Evolutionary conservation across 495 filamentous ascomycete species (phyloP).

Genomic region (Podospora didyma): DNA sequence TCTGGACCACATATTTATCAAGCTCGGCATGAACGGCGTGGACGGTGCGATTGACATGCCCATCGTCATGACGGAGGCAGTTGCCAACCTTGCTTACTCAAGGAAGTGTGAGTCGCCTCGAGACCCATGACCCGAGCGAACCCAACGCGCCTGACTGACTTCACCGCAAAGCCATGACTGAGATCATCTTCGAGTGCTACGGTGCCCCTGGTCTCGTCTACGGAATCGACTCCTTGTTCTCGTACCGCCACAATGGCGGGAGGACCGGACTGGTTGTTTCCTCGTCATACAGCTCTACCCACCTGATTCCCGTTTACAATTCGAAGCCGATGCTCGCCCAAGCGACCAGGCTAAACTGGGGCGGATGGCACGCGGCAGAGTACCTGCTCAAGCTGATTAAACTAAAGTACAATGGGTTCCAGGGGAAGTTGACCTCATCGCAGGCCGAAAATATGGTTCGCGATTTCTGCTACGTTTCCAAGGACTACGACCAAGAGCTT

Average conservation of each 20-base stretch:
- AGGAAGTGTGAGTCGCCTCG: constrained; percentile 62
- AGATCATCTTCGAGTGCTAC: constrained; percentile 95
- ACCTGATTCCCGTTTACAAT: constrained; percentile 90
- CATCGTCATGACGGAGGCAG: constrained; percentile 92
- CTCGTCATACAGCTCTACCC: constrained; percentile 87
- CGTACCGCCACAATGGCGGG: constrained; percentile 87
- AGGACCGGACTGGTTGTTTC: constrained; percentile 86
- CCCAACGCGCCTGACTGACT: neutral
- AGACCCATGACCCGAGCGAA: too few species aligned
- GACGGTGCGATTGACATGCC: constrained; percentile 74
- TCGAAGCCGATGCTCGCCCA: constrained; percentile 77
- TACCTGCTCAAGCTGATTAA: constrained; percentile 84
- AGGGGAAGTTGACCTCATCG: constrained; percentile 73
- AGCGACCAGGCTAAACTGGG: constrained; percentile 90
- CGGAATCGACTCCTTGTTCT: constrained; percentile 94
- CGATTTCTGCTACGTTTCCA: constrained; percentile 86
- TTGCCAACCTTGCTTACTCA: constrained; percentile 84
- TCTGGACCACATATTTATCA: constrained; percentile 87
- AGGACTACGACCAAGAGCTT: constrained; percentile 75
- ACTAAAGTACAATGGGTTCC: constrained; percentile 85
- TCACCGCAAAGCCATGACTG: constrained; percentile 75
- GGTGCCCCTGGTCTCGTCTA: constrained; percentile 80
- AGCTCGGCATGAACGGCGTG: constrained; percentile 77
- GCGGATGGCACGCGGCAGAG: constrained; percentile 81
- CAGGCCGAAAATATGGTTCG: constrained; percentile 84